A percentile compares a stretch with the other conserved stretches of the same genome.
Conservation (phyloP, 2,329 filamentous ascomycete species). For the Fusarium sp. region DNA sequence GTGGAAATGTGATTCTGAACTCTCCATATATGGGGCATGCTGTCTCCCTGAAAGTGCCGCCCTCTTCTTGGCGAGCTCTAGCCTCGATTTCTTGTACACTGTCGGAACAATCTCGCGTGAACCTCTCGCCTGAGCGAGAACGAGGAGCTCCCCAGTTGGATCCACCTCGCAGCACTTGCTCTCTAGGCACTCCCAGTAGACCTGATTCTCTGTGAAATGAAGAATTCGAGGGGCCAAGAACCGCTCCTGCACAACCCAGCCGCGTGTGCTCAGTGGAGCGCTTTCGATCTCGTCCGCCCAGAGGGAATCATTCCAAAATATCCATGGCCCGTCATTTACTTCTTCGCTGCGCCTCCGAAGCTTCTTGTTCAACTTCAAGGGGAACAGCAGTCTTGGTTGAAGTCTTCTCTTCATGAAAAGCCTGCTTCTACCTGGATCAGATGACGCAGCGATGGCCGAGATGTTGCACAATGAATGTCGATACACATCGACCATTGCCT, state of each 20-base stretch:
- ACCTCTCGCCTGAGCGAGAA: background rate
- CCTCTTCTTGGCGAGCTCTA: background rate
- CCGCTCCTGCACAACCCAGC: background rate
- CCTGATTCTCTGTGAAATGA: background rate
- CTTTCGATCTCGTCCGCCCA: background rate
- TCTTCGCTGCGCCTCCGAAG: background rate
- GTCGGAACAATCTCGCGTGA: background rate
- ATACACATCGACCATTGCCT: background rate
- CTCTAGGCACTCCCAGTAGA: background rate
- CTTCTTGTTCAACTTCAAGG: background rate
- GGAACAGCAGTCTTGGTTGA: background rate
- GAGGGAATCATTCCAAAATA: background rate
- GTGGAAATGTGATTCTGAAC: background rate
- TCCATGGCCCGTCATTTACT: background rate
- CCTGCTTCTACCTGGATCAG: background rate
- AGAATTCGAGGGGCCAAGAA: background rate
- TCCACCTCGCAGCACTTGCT: background rate
- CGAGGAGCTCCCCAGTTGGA: background rate
- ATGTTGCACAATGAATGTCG: background rate
- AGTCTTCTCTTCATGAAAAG: background rate
- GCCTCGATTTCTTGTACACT: background rate
- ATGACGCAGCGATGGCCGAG: background rate
- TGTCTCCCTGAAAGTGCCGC: background rate
- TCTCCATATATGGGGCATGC: too few relatives aligned
- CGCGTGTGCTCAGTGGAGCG: background rate